Evolutionary conservation across 2,329 filamentous ascomycete species (phyloP).

Genomic region (Aspergillus glaucus): DNA sequence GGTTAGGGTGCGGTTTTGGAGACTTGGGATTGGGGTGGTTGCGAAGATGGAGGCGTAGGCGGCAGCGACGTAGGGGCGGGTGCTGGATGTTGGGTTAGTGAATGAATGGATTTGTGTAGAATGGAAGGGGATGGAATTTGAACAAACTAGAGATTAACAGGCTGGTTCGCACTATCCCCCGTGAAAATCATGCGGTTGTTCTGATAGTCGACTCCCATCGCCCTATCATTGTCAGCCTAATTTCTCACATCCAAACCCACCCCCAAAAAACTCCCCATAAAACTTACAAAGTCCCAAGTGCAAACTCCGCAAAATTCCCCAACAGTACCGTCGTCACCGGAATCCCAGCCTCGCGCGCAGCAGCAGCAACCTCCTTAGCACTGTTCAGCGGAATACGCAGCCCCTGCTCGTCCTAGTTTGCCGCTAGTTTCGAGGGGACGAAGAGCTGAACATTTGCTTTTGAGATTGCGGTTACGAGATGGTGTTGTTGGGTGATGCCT

Average conservation of each 20-base stretch:
- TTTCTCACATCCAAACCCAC: background rate
- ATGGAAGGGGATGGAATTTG: too few species aligned
- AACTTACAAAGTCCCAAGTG: constrained; percentile 8
- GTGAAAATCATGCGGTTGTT: constrained; percentile 9
- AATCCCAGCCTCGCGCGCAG: constrained; percentile 11
- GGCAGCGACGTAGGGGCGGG: constrained; percentile 10
- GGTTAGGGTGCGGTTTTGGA: constrained; percentile 5
- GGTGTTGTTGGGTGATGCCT: constrained; percentile 6
- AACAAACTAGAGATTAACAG: constrained; percentile 11
- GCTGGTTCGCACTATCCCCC: constrained; percentile 5
- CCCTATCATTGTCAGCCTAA: constrained; percentile 1
- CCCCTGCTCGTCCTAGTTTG: constrained; percentile 9
- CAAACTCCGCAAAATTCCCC: constrained; percentile 11
- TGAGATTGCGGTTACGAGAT: constrained; percentile 12
- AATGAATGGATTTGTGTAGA: too few species aligned
- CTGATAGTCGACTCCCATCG: constrained; percentile 8
- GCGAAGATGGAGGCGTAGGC: constrained; percentile 13
- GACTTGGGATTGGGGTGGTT: constrained; percentile 5
- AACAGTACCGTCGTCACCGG: constrained; percentile 7
- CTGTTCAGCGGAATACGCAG: constrained; percentile 5
- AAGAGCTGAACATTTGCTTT: constrained; percentile 14
- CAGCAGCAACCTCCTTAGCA: constrained; percentile 10
- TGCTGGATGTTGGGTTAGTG: constrained; percentile 2
- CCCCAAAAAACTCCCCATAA: background rate
- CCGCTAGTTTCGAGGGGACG: constrained; percentile 10